Base-by-base conservation (phyloP, 1,284 basidiomycete species). In the Porogramme epimiltina region DNA sequence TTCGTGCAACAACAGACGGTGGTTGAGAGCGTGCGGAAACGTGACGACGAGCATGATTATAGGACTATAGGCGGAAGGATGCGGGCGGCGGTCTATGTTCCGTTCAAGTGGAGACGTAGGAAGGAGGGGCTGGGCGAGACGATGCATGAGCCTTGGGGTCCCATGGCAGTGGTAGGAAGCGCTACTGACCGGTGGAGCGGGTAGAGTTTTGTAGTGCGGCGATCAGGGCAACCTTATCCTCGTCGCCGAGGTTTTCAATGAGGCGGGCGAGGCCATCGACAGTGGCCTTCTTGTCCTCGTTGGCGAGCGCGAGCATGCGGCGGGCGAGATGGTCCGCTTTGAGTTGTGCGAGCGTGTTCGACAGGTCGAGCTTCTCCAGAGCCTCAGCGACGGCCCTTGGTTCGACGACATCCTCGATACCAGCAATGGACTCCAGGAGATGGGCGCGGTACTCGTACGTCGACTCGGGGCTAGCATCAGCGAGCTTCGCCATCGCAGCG, bases 251-350 rank as follows among this genome's bases (percentile, higher is more conserved):
- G 25, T 79, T 79, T 48, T 91, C 87, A 4, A 84, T 79, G 9
- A 91, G 69, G 41, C 84, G 81, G 48, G 82, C 67, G 42, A 92
- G 76, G 26, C 88, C 83, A 49, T 83, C 82, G 49, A 92, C 66
- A 4, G 86, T 80, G 8, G 81, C 82, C 69, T 88, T 89, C 47
- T 82, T 79, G 64, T 92, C 85, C 59, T 84, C 82, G 52, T 83
- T 81, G 8, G 81, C 77, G 49, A 86, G 70, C 16, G 83, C 79
- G 18, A 88, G 68, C 70, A 91, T 73, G 42, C 77, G 75, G 44
- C 80, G 79, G 55, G 83, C 69, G 26, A 91, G 74, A 57, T 85
- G 73, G 57, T 90, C 87, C 16, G 82, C 78, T 62, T 78, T 84
- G 44, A 91, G 74, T 58, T 85, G 80, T 10, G 76, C 68, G 40